Conservation (phyloP, 2,329 filamentous ascomycete species). For the Fusarium penzigii region DNA sequence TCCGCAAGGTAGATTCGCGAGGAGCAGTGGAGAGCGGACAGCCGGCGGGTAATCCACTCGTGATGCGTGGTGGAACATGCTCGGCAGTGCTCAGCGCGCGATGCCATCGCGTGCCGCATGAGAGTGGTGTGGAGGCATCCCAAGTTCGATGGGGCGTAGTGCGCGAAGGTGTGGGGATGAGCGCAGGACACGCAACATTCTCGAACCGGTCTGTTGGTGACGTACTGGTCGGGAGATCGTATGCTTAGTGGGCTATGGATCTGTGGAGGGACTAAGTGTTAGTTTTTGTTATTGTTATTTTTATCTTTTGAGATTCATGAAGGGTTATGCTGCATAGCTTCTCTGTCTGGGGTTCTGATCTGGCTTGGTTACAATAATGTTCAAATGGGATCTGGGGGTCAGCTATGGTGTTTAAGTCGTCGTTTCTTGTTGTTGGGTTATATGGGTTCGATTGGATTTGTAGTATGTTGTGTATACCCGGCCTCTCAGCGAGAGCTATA, state of each 20-base stretch:
- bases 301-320: too few relatives aligned
- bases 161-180: conserved; percentile 38
- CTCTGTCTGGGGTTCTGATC: too few relatives aligned
- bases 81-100: conserved; percentile 53
- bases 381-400: too few relatives aligned
- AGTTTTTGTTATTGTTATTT: too few relatives aligned
- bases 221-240: conserved; percentile 29
- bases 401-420: neutral
- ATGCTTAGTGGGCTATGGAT: conserved; percentile 22
- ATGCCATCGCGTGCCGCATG: conserved; percentile 42
- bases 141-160: conserved; percentile 50
- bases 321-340: too few relatives aligned
- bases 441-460: neutral
- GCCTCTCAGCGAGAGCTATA: conserved; percentile 2
- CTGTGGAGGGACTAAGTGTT: neutral
- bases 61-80: conserved; percentile 48
- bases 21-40: conserved; percentile 36
- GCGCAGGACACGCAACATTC: conserved; percentile 47
- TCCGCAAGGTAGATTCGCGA: conserved; percentile 41
- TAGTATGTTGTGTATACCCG: conserved; percentile 25
- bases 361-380: too few relatives aligned
- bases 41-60: conserved; percentile 49
- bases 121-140: conserved; percentile 37
- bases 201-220: conserved; percentile 36
- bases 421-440: neutral